These are phyloP conservation scores for Nannochloropsis oceanica DNA, from an alignment of 108 stramenopile genomes.

Conservation along the genomic window DNA sequence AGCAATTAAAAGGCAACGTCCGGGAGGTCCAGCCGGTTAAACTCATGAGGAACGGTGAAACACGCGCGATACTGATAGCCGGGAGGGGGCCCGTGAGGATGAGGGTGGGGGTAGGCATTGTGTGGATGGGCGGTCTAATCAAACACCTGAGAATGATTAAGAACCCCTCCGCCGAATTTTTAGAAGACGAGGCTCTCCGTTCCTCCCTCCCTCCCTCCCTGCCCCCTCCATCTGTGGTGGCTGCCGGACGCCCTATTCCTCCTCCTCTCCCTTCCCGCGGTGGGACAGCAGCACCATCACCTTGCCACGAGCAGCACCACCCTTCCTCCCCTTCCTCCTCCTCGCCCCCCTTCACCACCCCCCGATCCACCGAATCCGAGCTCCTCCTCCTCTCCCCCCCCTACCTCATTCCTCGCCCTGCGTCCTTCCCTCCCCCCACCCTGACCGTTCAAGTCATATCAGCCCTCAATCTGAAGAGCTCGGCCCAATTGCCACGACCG, in stretches of 20 bases:
- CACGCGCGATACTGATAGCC: not conserved
- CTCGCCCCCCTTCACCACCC: too few relatives aligned
- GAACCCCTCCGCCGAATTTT: not conserved
- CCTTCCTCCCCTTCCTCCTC: not conserved
- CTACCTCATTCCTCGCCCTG: too few relatives aligned
- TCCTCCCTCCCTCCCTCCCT: not conserved
- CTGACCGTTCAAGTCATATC: too few relatives aligned
- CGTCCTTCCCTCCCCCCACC: too few relatives aligned
- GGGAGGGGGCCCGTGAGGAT: not conserved
- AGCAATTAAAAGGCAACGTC: not conserved
- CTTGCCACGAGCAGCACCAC: not conserved
- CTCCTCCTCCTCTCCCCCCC: too few relatives aligned
- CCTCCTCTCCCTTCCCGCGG: not conserved
- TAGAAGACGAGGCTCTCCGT: not conserved
- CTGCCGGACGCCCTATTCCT: not conserved
- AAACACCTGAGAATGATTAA: not conserved
- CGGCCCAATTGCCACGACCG: too few relatives aligned
- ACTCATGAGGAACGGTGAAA: not conserved
- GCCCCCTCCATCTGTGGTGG: not conserved
- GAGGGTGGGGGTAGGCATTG: not conserved
- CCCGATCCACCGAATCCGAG: too few relatives aligned
- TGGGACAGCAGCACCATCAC: not conserved
- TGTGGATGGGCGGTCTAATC: not conserved
- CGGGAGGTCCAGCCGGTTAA: not conserved
- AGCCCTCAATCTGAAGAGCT: too few relatives aligned